phyloP scores from a whole-genome alignment of 202 grass and related monocot species.

The Schoenoplectus tabernaemontani region DNA sequence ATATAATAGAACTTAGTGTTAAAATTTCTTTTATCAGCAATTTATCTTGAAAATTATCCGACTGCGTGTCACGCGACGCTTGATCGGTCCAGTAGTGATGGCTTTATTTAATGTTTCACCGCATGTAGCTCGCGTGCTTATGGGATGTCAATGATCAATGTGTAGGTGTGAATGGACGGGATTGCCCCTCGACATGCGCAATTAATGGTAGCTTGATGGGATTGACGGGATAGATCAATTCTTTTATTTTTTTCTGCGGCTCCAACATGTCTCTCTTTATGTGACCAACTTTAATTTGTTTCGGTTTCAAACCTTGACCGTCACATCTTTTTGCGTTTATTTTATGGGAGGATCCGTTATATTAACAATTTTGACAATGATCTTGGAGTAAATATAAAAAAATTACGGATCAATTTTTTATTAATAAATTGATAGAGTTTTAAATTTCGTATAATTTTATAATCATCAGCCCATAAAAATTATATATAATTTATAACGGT shows the following conservation, averaged over 20 bases:
- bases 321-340: neutral
- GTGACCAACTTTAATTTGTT: neutral
- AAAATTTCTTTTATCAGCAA: neutral
- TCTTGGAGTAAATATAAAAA: too few species aligned
- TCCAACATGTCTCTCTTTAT: conserved; percentile 21
- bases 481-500: too few species aligned
- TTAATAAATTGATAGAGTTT: too few species aligned
- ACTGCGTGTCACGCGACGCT: neutral
- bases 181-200: neutral
- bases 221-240: conserved; percentile 5
- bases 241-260: neutral
- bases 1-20: neutral
- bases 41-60: neutral
- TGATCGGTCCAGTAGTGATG: neutral
- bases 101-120: neutral
- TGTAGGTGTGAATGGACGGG: neutral
- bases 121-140: neutral
- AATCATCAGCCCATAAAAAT: too few species aligned
- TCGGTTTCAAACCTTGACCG: neutral
- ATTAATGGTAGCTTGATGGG: conserved; percentile 12
- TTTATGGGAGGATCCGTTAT: too few species aligned
- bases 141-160: too few species aligned
- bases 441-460: too few species aligned
- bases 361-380: too few species aligned
- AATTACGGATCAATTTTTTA: too few species aligned